Evolutionary conservation across 2,329 filamentous ascomycete genomes (phyloP).

Genomic region (Aureobasidium sp.): DNA sequence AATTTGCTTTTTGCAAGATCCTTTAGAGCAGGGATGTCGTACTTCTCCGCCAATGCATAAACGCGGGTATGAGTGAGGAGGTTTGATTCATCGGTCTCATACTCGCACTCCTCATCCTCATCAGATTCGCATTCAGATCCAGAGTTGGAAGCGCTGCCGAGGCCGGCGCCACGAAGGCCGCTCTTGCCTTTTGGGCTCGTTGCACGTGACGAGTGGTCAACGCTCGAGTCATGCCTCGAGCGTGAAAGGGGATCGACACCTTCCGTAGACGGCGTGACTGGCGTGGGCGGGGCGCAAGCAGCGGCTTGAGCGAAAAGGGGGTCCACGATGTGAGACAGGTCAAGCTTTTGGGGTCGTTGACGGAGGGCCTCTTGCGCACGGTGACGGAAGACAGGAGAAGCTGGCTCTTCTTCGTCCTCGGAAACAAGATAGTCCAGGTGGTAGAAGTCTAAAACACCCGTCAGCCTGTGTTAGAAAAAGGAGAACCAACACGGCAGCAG

Average conservation of each 20-base stretch:
- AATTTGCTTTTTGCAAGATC: constrained; percentile 39
- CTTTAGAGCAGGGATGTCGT: constrained; percentile 41
- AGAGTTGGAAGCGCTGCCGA: not conserved
- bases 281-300: constrained; percentile 20
- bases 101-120: constrained; percentile 25
- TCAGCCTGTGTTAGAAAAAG: not conserved
- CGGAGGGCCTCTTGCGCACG: constrained; percentile 23
- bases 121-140: constrained; percentile 30
- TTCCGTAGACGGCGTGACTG: constrained; percentile 9
- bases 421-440: constrained; percentile 30
- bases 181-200: constrained; percentile 9
- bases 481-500: not conserved
- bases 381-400: constrained; percentile 27
- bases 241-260: not conserved
- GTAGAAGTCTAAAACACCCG: constrained; percentile 28
- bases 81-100: constrained; percentile 33
- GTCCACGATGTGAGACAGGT: constrained; percentile 28
- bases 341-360: constrained; percentile 24
- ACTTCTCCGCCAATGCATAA: constrained; percentile 45
- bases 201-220: constrained; percentile 4
- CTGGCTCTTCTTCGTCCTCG: constrained; percentile 18
- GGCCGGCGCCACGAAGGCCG: not conserved
- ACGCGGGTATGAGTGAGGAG: constrained; percentile 40
- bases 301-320: constrained; percentile 29
- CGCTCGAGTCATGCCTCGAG: not conserved